Evolutionary conservation across 805 yeast genomes (phyloP), one percentile per base, ranked within the genome.

Genomic region (Kluyveromyces dobzhanskii): DNA sequence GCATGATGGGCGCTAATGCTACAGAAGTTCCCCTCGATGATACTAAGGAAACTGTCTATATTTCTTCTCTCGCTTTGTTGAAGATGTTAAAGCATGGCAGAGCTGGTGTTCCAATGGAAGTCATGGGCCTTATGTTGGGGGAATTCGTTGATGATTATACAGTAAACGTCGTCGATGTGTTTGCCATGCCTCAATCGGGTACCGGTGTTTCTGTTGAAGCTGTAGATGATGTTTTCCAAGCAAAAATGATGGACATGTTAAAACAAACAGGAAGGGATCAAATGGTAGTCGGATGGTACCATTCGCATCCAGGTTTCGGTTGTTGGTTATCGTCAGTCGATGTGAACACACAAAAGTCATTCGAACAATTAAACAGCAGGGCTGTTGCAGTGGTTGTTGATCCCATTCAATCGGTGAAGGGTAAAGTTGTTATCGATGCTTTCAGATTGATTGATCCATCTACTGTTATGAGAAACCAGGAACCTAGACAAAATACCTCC

Each of bases 251-350:
- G 98, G 99, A 92, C 58, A 92, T 92, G 98, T 73, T 92, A 56
- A 80, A 84, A 65, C 98, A 92, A 62, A 92, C 98, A 1, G 99
- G 99, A n/a, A 75, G 99, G 62, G 97, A 88, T 64, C 94, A 92
- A 61, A 87, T 85, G 85, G 98, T 92, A 39, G 99, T 92, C 36
- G 99, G 99, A 25, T 92, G 99, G 99, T 92, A 92, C 68, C 99
- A 92, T 61, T 88, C 97, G 11, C 98, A 92, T 65, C 98, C 98
- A 4, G 98, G 98, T 13, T 92, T 90, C 61, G 98, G 98, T n/a
- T 92, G 99, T 69, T 92, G 99, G 99, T 72, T 92, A 51, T 88
- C 97, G 10, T 79, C 88, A 21, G 97, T 92, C 21, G 99, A 92
- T 73, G 94, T 92, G 44, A 86, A 87, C 62, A 92, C 99, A 3